Conservation (phyloP, 495 filamentous ascomycete species). For the Penicillium steckii region DNA sequence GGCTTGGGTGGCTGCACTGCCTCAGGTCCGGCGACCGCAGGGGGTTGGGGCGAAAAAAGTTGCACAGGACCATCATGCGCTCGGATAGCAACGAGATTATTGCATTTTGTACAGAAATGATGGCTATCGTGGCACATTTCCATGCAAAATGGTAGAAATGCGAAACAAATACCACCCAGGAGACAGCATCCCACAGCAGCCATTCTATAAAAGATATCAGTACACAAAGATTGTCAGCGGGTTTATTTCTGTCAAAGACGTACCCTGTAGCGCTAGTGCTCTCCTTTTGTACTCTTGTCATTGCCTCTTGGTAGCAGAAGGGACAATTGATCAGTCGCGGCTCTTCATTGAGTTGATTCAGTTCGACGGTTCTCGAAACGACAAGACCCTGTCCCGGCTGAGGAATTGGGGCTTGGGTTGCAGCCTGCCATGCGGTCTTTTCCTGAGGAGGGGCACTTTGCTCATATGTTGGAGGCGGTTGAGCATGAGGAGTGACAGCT, state of each 20-base stretch:
- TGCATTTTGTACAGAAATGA: conserved; percentile 18
- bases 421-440: conserved; percentile 8
- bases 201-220: conserved; percentile 10
- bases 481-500: not conserved
- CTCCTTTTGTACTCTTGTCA: conserved; percentile 12
- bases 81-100: conserved; percentile 3
- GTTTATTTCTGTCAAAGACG: not conserved
- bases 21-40: conserved; percentile 4
- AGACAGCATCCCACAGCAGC: conserved; percentile 17
- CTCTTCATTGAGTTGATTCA: conserved; percentile 6
- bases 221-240: not conserved
- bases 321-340: conserved; percentile 12
- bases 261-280: conserved; percentile 15
- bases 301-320: conserved; percentile 11
- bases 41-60: conserved; percentile 6
- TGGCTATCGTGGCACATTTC: conserved; percentile 19
- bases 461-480: not conserved
- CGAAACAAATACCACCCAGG: conserved; percentile 15
- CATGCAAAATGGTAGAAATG: conserved; percentile 16
- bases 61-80: conserved; percentile 10
- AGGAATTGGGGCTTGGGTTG: conserved; percentile 1
- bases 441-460: not conserved
- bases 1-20: conserved; percentile 7
- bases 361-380: not conserved
- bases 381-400: conserved; percentile 1